Percentiles rank a stretch among this genome's conserved stretches.
These are phyloP conservation scores for Leptographium lundbergii DNA, from an alignment of 2,329 filamentous ascomycete species.

Conservation along the genomic window DNA sequence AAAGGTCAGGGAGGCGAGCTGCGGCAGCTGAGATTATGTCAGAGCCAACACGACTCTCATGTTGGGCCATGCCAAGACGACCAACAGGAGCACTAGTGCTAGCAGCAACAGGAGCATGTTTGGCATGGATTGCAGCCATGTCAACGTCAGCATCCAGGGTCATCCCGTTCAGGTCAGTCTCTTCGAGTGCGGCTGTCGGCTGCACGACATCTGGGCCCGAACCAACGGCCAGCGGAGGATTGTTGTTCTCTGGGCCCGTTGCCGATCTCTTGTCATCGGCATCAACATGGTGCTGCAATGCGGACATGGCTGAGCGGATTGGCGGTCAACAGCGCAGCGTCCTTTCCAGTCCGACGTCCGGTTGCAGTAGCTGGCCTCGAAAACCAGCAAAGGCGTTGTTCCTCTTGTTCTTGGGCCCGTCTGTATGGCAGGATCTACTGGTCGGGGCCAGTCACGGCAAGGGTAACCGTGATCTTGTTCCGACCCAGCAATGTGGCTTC, in stretches of 20 bases:
- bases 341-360: background rate
- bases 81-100: background rate
- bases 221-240: slow-evolving; percentile 15
- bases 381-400: background rate
- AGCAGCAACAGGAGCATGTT: slow-evolving; percentile 17
- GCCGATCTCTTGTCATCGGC: slow-evolving; percentile 18
- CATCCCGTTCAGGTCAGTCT: slow-evolving; percentile 22
- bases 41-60: slow-evolving; percentile 13
- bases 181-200: slow-evolving; percentile 17
- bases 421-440: background rate
- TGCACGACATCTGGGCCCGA: slow-evolving; percentile 18
- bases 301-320: slow-evolving; percentile 22
- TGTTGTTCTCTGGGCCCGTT: slow-evolving; percentile 21
- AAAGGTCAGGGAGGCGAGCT: slow-evolving; percentile 39
- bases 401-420: background rate
- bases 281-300: slow-evolving; percentile 20
- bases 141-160: slow-evolving; percentile 20
- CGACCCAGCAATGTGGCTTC: background rate
- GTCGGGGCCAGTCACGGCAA: background rate
- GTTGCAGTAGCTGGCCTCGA: background rate
- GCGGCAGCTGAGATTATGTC: slow-evolving; percentile 26
- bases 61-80: background rate
- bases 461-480: background rate
- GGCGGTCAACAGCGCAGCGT: background rate
- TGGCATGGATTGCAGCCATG: background rate